Base-by-base conservation (phyloP, 208 protist genomes). In the Tritrichomonas musculus region DNA sequence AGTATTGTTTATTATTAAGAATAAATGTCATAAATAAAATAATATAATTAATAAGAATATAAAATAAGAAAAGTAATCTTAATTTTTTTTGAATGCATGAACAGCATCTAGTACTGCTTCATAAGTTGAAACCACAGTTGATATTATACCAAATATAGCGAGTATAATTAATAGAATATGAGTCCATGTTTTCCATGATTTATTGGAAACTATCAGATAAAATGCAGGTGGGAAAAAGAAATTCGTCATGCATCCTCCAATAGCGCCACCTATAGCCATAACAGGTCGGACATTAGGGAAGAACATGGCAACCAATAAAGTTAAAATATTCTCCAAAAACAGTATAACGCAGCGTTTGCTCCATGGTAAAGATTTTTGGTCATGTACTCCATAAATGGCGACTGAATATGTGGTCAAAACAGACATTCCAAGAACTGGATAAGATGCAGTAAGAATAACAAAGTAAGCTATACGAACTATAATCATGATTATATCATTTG, bases 191-290 rank as follows among this genome's bases (percentile, higher is more conserved):
- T 8, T 17, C 47, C 30, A 55, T 36, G 17, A 33, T 0, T 33
- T 36, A 2, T 53, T 25, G 13, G 30, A 88, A 8, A 88, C 0
- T n/a, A 53, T 88, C n/a, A 88, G 33, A 36, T 53, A 60, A 14
- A 88, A 53, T 3, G 41, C 9, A 39, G 77, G 47, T 39, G 77
- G 77, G 14, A 88, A 36, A 47, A 44, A 88, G 47, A 53, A 88
- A 27, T 88, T 88, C 39, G 77, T 88, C 44, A 88, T 49, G 25
- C 77, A 44, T 57, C 77, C 77, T 39, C 77, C 77, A 57, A 88
- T 25, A 27, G 77, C 77, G 20, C 77, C 77, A 57, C 77, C 77
- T 5, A 88, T 88, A 39, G 77, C 77, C 0, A 88, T 25, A 39
- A 33, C 47, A 3, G 77, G 77, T 60, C 77, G 53, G 11, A 47